Conservation (phyloP, 768 basidiomycete species). For the Rhodotorula graminis region DNA sequence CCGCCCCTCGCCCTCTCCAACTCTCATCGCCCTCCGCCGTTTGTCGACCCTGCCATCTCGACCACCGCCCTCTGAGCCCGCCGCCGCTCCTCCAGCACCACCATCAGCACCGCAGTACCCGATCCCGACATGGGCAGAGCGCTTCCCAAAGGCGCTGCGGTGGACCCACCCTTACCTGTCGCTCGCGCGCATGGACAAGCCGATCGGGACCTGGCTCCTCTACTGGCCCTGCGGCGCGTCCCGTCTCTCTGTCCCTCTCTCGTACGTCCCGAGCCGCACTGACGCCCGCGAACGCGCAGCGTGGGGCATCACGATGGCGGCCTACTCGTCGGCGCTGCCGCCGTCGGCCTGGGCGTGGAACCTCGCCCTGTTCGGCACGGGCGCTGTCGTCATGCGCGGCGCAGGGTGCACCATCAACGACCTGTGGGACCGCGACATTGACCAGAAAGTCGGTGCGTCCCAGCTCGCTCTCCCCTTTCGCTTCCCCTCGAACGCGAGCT, state of each 20-base stretch:
- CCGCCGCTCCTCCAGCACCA: no score
- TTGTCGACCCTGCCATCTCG: not conserved
- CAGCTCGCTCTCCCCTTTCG: no score
- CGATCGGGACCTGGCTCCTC: slow-evolving; percentile 84
- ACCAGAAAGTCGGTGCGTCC: slow-evolving; percentile 77
- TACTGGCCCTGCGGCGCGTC: slow-evolving; percentile 83
- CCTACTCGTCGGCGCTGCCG: slow-evolving; percentile 69
- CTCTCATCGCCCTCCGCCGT: not conserved
- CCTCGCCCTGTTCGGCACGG: slow-evolving; percentile 74
- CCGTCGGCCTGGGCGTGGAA: slow-evolving; percentile 67
- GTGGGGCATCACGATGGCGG: slow-evolving; percentile 97
- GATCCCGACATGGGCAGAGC: slow-evolving; percentile 23
- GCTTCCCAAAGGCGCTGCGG: slow-evolving; percentile 4
- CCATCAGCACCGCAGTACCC: not conserved
- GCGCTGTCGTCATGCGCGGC: slow-evolving; percentile 91
- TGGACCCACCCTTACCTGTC: slow-evolving; percentile 65
- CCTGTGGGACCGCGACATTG: slow-evolving; percentile 92
- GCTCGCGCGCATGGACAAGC: slow-evolving; percentile 87
- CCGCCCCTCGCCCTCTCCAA: not conserved
- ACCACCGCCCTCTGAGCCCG: not conserved
- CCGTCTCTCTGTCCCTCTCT: not conserved
- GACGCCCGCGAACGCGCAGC: slow-evolving; percentile 53
- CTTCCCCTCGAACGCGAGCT: not conserved
- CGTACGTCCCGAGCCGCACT: not conserved
- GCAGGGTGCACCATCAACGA: slow-evolving; percentile 99